Conservation (phyloP, 164 flowering plant genomes). For the Vitis rotundifolia region DNA sequence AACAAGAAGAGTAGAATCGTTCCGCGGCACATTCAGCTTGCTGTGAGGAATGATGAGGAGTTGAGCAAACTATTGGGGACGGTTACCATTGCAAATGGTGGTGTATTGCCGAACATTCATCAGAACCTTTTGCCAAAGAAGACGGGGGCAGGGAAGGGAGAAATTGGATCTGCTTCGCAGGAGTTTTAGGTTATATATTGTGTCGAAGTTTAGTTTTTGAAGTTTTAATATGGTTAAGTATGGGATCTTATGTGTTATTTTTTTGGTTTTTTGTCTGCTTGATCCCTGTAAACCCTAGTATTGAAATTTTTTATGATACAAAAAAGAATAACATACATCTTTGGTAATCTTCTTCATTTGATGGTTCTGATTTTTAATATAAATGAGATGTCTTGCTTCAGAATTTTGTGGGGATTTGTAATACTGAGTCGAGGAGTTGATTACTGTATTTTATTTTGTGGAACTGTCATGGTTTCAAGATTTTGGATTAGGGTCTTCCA, state of each 20-base stretch:
- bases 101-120: conserved; percentile 63
- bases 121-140: conserved; percentile 60
- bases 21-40: conserved; percentile 74
- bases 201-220: neutral
- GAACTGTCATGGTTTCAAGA: neutral
- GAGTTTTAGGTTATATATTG: conserved; percentile 37
- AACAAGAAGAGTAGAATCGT: conserved; percentile 71
- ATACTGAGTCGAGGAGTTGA: no score
- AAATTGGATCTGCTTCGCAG: conserved; percentile 62
- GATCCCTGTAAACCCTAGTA: neutral
- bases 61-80: conserved; percentile 62
- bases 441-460: neutral
- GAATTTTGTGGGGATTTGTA: neutral
- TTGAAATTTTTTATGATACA: neutral
- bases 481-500: neutral
- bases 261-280: neutral
- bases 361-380: neutral
- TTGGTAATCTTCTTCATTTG: neutral
- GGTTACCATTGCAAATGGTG: conserved; percentile 67
- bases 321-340: neutral
- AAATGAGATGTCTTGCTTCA: neutral
- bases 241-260: neutral
- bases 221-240: neutral
- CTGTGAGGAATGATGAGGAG: conserved; percentile 74
- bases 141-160: conserved; percentile 49